Evolutionary conservation across 202 grass and related monocot genomes (phyloP).

Genomic region (Zoysia matrella): DNA sequence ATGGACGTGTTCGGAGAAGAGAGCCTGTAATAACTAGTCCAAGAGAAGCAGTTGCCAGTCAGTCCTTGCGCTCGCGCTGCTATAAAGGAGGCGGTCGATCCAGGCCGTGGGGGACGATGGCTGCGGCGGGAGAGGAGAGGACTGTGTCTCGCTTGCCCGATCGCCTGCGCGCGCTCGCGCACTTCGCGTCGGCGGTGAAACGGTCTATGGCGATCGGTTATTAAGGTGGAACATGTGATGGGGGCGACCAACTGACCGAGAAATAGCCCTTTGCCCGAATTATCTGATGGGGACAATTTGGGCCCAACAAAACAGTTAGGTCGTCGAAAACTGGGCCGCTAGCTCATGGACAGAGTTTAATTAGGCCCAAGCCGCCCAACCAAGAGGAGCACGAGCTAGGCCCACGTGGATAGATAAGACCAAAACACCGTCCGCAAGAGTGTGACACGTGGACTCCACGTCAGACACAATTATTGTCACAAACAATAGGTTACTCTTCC

Average conservation of each 20-base stretch:
- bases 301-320: too few species aligned
- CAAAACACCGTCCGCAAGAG: too few species aligned
- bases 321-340: too few species aligned
- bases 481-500: too few species aligned
- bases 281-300: too few species aligned
- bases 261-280: neutral
- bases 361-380: too few species aligned
- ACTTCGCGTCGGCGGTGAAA: neutral
- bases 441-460: too few species aligned
- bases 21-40: neutral
- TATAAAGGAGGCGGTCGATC: neutral
- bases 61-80: neutral
- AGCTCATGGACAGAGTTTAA: too few species aligned
- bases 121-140: neutral
- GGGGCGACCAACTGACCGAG: neutral
- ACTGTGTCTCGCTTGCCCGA: neutral
- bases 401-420: too few species aligned
- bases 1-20: neutral
- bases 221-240: neutral
- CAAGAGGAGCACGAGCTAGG: too few species aligned
- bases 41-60: neutral
- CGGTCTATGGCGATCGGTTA: neutral
- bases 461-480: too few species aligned
- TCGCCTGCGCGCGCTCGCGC: neutral
- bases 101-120: neutral